Evolutionary conservation across 371 early-diverging fungal genomes (phyloP), one percentile per base, ranked within the genome.

Genomic region (Rhizopus arrhizus): DNA sequence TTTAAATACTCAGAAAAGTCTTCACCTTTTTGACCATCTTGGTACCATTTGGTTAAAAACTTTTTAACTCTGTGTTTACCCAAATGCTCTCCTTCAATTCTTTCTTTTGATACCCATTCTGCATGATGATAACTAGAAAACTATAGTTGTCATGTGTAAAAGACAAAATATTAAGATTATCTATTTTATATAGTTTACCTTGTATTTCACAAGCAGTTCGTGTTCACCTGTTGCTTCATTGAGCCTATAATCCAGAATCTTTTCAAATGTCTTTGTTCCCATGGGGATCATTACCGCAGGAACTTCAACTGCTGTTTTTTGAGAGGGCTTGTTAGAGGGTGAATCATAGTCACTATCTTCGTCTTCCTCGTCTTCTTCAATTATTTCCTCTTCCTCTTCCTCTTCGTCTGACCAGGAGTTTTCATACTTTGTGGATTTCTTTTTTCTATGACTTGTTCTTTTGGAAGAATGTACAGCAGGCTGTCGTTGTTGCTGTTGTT

Each of bases 11-110:
- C 81, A 11, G 82, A 40, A 77, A 83, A 74, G 59, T 85, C 85
- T 77, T 88, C 75, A 62, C 79, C 80, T 32, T 60, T 62, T 15
- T 77, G 62, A 12, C 81, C 84, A 36, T 83, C 85, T 5, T 73
- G 60, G 33, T 80, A 71, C 48, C 73, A 87, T 65, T 91, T 89
- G 50, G 83, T 81, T 67, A 93, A 65, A 55, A 93, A 91, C 65
- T 88, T 86, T 60, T 91, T 86, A 53, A 92, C 83, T 53, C 94
- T 86, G 73, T 87, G 82, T 70, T 91, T 88, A 56, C 91, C 89
- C 46, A 86, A 66, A 74, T 88, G 79, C 64, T 91, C 85, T 48
- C 80, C 69, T 64, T 89, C 87, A 42, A 95, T 85, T 32, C 72
- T 78, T 28, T 76, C 67, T 45, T 84, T 63, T 10, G 85, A 80